Evolutionary conservation across 2,329 filamentous ascomycete species (phyloP).

Genomic region (Aspergillus brunneoviolaceus): DNA sequence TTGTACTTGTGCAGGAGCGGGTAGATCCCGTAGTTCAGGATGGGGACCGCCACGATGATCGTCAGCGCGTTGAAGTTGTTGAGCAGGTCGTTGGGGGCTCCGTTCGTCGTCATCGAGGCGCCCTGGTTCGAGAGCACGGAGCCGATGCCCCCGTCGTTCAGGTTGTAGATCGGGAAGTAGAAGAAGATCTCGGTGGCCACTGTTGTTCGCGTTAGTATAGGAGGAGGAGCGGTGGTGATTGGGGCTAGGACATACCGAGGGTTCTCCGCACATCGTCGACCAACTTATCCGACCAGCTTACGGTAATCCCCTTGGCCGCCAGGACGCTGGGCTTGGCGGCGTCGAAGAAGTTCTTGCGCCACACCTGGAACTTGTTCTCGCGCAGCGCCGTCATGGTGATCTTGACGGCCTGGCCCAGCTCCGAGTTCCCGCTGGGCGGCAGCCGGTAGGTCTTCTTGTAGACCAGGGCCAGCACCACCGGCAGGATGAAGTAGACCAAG

Average conservation of each 20-base stretch:
- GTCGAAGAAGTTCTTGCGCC: conserved; percentile 38
- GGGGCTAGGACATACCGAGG: not conserved
- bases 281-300: conserved; percentile 35
- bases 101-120: conserved; percentile 51
- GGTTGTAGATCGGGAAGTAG: conserved; percentile 40
- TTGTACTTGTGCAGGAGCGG: conserved; percentile 43
- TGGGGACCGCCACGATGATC: conserved; percentile 48
- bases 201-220: not conserved
- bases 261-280: conserved; percentile 38
- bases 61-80: conserved; percentile 53
- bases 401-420: conserved; percentile 33
- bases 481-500: conserved; percentile 38
- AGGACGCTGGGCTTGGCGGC: conserved; percentile 35
- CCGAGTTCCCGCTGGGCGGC: conserved; percentile 33
- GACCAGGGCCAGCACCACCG: conserved; percentile 31
- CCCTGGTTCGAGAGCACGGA: conserved; percentile 50
- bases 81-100: conserved; percentile 53
- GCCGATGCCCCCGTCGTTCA: conserved; percentile 52
- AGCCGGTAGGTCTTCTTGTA: conserved; percentile 36
- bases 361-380: conserved; percentile 31
- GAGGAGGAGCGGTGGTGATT: too few species aligned
- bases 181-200: conserved; percentile 38
- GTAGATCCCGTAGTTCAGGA: conserved; percentile 53
- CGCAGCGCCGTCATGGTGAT: conserved; percentile 35
- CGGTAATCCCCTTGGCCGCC: conserved; percentile 27